These are phyloP conservation scores for Lyophyllum semitale DNA, from an alignment of 768 basidiomycete species.

Conservation along the genomic window DNA sequence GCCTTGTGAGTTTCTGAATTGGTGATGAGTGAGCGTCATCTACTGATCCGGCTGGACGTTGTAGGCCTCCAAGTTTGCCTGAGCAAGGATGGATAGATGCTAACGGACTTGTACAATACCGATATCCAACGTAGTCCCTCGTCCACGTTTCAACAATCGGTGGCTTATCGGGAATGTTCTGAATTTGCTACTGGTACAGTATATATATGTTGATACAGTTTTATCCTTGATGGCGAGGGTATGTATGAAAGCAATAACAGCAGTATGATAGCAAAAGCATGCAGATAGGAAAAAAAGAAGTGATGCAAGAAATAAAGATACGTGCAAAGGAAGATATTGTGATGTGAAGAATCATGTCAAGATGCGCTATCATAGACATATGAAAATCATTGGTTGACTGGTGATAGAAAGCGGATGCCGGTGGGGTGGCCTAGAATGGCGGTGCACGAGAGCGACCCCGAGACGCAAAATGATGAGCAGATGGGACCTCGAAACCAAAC, in stretches of 20 bases:
- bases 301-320: background rate
- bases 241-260: background rate
- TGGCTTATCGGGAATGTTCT: background rate
- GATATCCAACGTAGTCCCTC: background rate
- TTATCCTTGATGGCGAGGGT: background rate
- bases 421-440: background rate
- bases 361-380: conserved; percentile 22
- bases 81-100: background rate
- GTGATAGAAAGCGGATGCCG: background rate
- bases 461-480: background rate
- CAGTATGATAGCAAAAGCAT: background rate
- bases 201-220: conserved; percentile 4
- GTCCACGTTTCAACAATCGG: background rate
- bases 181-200: background rate
- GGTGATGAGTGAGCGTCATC: background rate
- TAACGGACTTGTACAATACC: background rate
- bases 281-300: background rate
- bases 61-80: conserved; percentile 31
- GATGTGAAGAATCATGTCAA: conserved; percentile 8
- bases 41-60: background rate
- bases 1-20: conserved; percentile 49
- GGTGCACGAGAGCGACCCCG: background rate
- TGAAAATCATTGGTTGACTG: background rate
- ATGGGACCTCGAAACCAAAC: background rate
- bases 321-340: background rate